Percentiles rank a stretch among this genome's conserved stretches.
These are phyloP conservation scores for Tricholoma furcatifolium DNA, from an alignment of 768 basidiomycete species.

Conservation along the genomic window DNA sequence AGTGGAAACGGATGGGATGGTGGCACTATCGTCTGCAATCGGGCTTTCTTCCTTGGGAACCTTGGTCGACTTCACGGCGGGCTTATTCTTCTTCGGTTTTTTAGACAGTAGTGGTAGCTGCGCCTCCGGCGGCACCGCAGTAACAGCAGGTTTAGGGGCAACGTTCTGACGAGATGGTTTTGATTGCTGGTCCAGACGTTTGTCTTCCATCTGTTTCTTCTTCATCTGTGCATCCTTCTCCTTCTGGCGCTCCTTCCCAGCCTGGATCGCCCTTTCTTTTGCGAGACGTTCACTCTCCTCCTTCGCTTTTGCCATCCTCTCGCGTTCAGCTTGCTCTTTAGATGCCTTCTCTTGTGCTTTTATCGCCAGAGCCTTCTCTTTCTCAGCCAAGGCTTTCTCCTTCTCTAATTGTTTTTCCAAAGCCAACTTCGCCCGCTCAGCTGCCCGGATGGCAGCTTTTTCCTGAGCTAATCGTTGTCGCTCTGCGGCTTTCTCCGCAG, in stretches of 20 bases:
- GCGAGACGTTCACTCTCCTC: constrained; percentile 28
- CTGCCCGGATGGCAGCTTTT: constrained; percentile 52
- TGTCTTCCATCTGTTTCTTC: constrained; percentile 20
- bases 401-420: constrained; percentile 57
- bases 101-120: constrained; percentile 80
- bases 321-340: constrained; percentile 36
- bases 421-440: constrained; percentile 52
- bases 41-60: constrained; percentile 57
- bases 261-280: constrained; percentile 28
- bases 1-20: constrained; percentile 40
- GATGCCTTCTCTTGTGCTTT: constrained; percentile 27
- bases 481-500: constrained; percentile 61
- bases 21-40: constrained; percentile 38
- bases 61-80: constrained; percentile 54
- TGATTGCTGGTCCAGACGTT: constrained; percentile 13
- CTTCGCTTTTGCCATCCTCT: constrained; percentile 27
- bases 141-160: constrained; percentile 20
- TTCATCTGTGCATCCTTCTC: constrained; percentile 21
- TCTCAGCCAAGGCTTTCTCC: constrained; percentile 43
- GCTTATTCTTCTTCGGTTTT: constrained; percentile 82
- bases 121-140: constrained; percentile 25
- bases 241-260: constrained; percentile 22
- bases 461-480: constrained; percentile 56
- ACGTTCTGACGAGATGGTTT: constrained; percentile 4
- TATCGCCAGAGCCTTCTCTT: constrained; percentile 44